Conservation (phyloP, 129 eudicot species). For the Silybum marianum region DNA sequence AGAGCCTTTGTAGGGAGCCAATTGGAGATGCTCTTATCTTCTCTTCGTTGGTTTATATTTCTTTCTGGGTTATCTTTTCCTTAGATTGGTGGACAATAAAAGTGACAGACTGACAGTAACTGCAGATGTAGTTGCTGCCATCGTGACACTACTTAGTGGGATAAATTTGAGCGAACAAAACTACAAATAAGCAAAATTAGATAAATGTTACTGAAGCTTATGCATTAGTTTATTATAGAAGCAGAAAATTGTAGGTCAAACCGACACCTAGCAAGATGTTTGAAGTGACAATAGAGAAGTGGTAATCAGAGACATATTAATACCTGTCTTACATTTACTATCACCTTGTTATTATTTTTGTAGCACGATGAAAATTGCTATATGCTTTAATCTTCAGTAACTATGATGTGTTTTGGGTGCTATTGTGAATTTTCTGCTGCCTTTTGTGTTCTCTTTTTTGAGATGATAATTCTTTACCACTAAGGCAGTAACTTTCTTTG, state of each 20-base stretch:
- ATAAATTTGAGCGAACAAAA: background rate
- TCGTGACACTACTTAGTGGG: background rate
- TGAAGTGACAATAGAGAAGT: background rate
- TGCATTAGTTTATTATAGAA: background rate
- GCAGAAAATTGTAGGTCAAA: background rate
- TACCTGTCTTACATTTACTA: background rate
- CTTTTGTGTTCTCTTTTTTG: background rate
- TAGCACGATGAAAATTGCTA: background rate
- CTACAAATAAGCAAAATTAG: background rate
- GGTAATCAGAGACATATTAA: background rate
- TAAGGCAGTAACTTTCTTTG: background rate
- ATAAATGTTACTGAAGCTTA: background rate
- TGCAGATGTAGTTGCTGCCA: constrained; percentile 4
- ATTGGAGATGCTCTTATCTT: background rate
- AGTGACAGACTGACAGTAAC: background rate
- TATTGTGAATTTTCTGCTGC: background rate
- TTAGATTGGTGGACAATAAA: background rate
- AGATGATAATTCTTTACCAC: background rate
- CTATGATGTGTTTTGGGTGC: background rate
- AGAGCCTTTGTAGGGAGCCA: too few relatives aligned
- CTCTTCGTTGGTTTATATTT: background rate
- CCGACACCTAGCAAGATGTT: constrained; percentile 3
- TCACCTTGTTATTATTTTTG: background rate
- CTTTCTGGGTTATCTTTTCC: background rate
- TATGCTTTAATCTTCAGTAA: background rate